Evolutionary conservation across 2,329 filamentous ascomycete genomes (phyloP), one percentile per base, ranked within the genome.

Genomic region (Ophiostoma novo-ulmi): DNA sequence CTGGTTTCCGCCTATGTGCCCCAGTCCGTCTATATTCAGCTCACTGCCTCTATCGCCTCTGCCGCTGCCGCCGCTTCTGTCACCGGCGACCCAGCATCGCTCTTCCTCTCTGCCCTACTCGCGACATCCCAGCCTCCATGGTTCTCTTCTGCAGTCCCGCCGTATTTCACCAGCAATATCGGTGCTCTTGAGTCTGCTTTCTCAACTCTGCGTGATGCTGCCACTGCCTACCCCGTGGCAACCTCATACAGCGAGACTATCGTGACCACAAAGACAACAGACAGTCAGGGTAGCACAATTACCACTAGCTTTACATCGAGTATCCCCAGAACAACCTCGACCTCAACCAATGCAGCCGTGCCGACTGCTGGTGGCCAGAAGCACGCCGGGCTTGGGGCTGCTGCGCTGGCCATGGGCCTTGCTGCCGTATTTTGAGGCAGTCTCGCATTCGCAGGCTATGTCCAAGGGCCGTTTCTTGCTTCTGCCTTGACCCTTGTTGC

Each of bases 1-100:
- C 72, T 79, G 1, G 73, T 79, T 11, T 75, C 76, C 10, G 68
- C 73, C 10, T 79, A 79, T 72, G 75, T 79, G 39, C 78, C 78
- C 2, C 35, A 75, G 7, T 71, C 74, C 1, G 74, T 74, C 52
- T 75, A 76, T 68, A 67, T 72, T 48, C 71, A 72, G 63, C 67
- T 77, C 11, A 74, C 74, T 14, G 75, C 76, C 52, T 75, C 72
- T 70, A 75, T 70, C 73, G 77, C 73, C 3, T 55, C 69, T 1
- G 73, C 73, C 6, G 73, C 73, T 1, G 65, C 73, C 1, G 72
- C 71, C 6, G 77, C 77, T n/a, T 73, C 73, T 8, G 73, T 75
- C 26, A 77, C 76, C 35, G 72, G 72, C n/a, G 72, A 77, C 7
- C 76, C 78, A 10, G 76, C 75, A 38, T 73, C 72, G 22, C 74